phyloP scores from a whole-genome alignment of 2,329 filamentous ascomycete genomes.

The Leptosphaerulina australis region DNA sequence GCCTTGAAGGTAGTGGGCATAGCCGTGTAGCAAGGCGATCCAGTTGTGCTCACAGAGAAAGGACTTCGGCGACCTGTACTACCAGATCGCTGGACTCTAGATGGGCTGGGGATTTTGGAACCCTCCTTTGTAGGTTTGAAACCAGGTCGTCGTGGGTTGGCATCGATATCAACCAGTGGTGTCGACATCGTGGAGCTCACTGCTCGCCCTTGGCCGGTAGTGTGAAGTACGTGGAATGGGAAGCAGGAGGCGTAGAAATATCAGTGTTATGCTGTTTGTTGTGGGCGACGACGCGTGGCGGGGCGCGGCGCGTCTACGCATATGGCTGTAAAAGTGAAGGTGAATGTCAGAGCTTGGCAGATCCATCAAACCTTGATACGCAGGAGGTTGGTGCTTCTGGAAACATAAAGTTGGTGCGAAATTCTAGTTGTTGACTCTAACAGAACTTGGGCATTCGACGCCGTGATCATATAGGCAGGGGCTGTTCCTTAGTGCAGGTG shows the following conservation, averaged over 20 bases:
- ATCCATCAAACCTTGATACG: background rate
- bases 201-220: background rate
- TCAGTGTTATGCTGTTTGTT: background rate
- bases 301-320: slow-evolving; percentile 5
- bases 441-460: no score
- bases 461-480: no score
- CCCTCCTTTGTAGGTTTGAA: slow-evolving; percentile 5
- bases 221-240: background rate
- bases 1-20: background rate
- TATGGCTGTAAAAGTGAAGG: slow-evolving; percentile 20
- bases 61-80: slow-evolving; percentile 12
- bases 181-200: slow-evolving; percentile 16
- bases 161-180: slow-evolving; percentile 19
- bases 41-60: slow-evolving; percentile 21
- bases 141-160: slow-evolving; percentile 12
- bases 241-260: background rate
- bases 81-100: slow-evolving; percentile 1
- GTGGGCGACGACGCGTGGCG: slow-evolving; percentile 2
- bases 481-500: no score
- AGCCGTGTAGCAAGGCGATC: slow-evolving; percentile 15
- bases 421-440: no score
- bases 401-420: no score
- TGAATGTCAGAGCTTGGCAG: slow-evolving; percentile 3
- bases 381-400: no score
- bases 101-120: slow-evolving; percentile 21